phyloP scores from a whole-genome alignment of 2,329 filamentous ascomycete genomes.

The Aspergillus amoenus region DNA sequence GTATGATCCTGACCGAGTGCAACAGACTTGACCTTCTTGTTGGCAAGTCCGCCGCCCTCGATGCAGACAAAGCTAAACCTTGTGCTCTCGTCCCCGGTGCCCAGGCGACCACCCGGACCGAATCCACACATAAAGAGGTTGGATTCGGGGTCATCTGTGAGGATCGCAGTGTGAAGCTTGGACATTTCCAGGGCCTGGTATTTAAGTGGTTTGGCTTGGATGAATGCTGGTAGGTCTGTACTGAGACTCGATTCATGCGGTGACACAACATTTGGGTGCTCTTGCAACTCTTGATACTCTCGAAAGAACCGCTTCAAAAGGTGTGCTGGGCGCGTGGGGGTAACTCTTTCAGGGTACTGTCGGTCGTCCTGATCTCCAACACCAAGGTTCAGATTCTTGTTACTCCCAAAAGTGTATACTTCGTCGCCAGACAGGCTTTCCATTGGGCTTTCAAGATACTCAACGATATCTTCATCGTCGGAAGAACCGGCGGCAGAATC shows the following conservation, averaged over 20 bases:
- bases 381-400: slow-evolving; percentile 89
- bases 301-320: slow-evolving; percentile 71
- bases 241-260: slow-evolving; percentile 35
- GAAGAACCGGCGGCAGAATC: slow-evolving; percentile 28
- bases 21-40: slow-evolving; percentile 72
- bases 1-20: slow-evolving; percentile 91
- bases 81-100: slow-evolving; percentile 85
- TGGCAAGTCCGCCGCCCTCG: slow-evolving; percentile 68
- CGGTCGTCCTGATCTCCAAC: slow-evolving; percentile 95
- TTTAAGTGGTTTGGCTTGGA: slow-evolving; percentile 69
- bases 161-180: slow-evolving; percentile 84
- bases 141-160: slow-evolving; percentile 82
- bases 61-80: slow-evolving; percentile 84
- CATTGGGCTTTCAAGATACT: slow-evolving; percentile 34
- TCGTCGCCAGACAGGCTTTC: slow-evolving; percentile 68
- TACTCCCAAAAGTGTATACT: slow-evolving; percentile 91
- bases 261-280: slow-evolving; percentile 24
- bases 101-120: slow-evolving; percentile 83
- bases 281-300: slow-evolving; percentile 56
- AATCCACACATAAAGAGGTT: slow-evolving; percentile 94
- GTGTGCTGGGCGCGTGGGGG: slow-evolving; percentile 72
- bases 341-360: slow-evolving; percentile 84
- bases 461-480: slow-evolving; percentile 51
- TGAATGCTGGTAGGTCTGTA: slow-evolving; percentile 67
- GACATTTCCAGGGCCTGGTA: slow-evolving; percentile 84